Evolutionary conservation across 768 basidiomycete genomes (phyloP).

Genomic region (Austroboletus eburneus): DNA sequence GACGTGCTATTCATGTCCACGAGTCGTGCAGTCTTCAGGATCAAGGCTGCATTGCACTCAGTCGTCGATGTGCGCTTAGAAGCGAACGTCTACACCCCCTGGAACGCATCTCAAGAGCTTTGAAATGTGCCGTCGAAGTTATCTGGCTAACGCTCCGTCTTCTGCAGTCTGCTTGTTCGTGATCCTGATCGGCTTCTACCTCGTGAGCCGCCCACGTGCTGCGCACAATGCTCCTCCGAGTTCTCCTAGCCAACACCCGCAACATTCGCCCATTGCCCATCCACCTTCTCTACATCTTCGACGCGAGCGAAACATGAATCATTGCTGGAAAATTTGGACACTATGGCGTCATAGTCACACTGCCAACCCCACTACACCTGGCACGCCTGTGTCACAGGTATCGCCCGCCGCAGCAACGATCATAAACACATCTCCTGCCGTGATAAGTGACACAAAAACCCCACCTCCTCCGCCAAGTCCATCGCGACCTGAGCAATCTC

Average conservation of each 20-base stretch:
- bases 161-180: slow-evolving; percentile 20
- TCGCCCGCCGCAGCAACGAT: background rate
- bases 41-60: background rate
- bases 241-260: background rate
- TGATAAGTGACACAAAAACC: background rate
- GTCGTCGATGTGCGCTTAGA: background rate
- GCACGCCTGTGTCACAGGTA: slow-evolving; percentile 1
- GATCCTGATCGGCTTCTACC: slow-evolving; percentile 26
- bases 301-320: slow-evolving; percentile 1
- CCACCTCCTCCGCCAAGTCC: background rate
- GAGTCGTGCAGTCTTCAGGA: background rate
- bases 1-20: slow-evolving; percentile 2
- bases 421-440: background rate
- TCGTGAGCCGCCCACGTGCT: slow-evolving; percentile 18
- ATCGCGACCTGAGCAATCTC: slow-evolving; percentile 10
- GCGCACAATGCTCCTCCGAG: slow-evolving; percentile 1
- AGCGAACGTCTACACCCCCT: background rate
- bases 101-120: background rate
- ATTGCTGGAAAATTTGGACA: slow-evolving; percentile 18
- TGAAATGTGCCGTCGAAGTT: background rate
- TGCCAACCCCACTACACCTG: background rate
- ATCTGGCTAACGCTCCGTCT: slow-evolving; percentile 10
- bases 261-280: slow-evolving; percentile 3
- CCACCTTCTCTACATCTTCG: background rate
- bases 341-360: slow-evolving; percentile 4